These are phyloP conservation scores for Coemansia javaensis DNA, from an alignment of 192 early-diverging fungal genomes.

Conservation along the genomic window DNA sequence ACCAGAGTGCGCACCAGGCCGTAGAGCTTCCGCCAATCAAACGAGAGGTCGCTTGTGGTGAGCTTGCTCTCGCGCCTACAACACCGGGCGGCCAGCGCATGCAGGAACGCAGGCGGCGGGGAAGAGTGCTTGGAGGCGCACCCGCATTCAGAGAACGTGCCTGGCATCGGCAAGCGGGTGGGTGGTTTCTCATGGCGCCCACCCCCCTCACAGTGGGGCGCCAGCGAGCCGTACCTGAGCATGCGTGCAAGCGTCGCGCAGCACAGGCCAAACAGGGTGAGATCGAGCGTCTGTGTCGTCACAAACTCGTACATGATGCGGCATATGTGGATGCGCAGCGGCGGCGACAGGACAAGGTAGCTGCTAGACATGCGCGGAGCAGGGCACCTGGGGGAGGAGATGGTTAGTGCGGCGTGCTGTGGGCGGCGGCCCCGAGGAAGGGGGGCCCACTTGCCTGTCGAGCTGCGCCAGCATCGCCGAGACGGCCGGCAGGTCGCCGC, in stretches of 20 bases:
- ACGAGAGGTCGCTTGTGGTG: constrained; percentile 56
- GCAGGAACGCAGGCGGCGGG: background rate
- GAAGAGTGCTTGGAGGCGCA: background rate
- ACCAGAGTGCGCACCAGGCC: constrained; percentile 52
- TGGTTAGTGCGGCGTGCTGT: background rate
- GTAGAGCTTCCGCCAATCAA: constrained; percentile 76
- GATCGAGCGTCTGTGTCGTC: constrained; percentile 63
- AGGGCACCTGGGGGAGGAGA: background rate
- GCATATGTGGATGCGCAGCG: constrained; percentile 23
- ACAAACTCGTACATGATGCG: constrained; percentile 62
- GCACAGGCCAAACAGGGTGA: constrained; percentile 60
- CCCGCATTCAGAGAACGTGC: too few species aligned
- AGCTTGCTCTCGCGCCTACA: constrained; percentile 52
- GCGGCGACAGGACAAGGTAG: constrained; percentile 23
- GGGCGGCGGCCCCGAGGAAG: background rate
- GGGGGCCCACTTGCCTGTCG: constrained; percentile 19
- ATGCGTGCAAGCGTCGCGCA: constrained; percentile 55
- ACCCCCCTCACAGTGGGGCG: too few species aligned
- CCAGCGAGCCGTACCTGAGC: too few species aligned
- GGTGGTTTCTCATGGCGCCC: too few species aligned
- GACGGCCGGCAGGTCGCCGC: constrained; percentile 20
- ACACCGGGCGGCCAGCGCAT: background rate
- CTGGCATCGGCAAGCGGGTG: too few species aligned
- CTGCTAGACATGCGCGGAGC: constrained; percentile 20
- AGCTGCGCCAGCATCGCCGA: constrained; percentile 24